Evolutionary conservation across 371 early-diverging fungal species (phyloP), one percentile per base, ranked within the genome.

Genomic region (Syncephalastrum contaminatum): DNA sequence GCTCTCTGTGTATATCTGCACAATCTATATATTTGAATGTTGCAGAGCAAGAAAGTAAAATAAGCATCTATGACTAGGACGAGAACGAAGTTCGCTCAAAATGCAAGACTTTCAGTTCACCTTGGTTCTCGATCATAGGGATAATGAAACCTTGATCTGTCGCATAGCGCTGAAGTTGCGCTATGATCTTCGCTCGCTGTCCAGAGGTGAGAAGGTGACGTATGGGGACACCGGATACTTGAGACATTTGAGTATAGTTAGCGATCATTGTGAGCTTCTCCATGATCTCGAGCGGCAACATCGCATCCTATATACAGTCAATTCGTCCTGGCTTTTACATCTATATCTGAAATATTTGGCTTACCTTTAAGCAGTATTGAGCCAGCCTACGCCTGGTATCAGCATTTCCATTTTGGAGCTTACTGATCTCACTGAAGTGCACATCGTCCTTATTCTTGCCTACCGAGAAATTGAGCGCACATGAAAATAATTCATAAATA

Each of bases 361-460:
- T 42, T 61, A 70, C 75, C 80, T 98, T 99, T 52, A 99, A 77
- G 71, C 99, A 99, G 75, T 99, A 99, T 8, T 98, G 87, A 0
- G 99, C 99, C 36, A 99, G 80, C 54, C 99, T 88, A 43, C 97
- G 84, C 27, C 99, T 87, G 0, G 99, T 98, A 59, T 99, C 99
- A 40, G 86, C 83, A 64, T 90, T 94, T 39, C 95, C 97, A 51
- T 98, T 94, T 59, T 97, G 97, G 16, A 99, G 77, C 48, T 95
- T 97, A 0, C 93, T 90, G 74, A 99, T 99, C 47, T 97, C 96
- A 3, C 95, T 94, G 66, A 98, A 95, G 61, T 97, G 99, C 1
- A 99, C 99, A 71, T 99, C 99, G 75, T 99, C 99, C 72, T 99
- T 99, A 81, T 99, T 99, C 68, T 99, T 99, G 43, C 89, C 89